Evolutionary conservation across 768 basidiomycete species (phyloP).

Genomic region (Clavaria fumosa): DNA sequence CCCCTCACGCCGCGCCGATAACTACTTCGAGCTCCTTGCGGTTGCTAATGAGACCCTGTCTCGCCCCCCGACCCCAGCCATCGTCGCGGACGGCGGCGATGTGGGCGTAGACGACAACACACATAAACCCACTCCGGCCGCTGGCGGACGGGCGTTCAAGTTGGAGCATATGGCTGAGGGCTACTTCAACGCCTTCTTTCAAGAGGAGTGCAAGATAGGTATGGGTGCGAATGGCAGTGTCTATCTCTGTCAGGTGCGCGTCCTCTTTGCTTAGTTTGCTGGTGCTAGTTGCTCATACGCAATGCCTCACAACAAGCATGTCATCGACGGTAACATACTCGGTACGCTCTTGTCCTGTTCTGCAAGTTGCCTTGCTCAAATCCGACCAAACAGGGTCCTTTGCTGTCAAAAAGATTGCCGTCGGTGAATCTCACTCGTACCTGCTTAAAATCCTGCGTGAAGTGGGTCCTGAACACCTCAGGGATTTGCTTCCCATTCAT

Average conservation of each 20-base stretch:
- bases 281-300: constrained; percentile 6
- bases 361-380: constrained; percentile 2
- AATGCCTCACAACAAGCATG: constrained; percentile 33
- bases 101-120: too few relatives aligned
- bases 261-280: not conserved
- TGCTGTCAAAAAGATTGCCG: constrained; percentile 93
- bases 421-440: constrained; percentile 81
- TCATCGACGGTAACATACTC: constrained; percentile 74
- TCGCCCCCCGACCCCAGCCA: constrained; percentile 35
- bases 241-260: constrained; percentile 65
- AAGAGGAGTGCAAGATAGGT: constrained; percentile 75
- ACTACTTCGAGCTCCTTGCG: constrained; percentile 71
- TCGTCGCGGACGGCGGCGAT: constrained; percentile 7
- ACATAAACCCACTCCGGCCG: too few relatives aligned
- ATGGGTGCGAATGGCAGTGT: constrained; percentile 95
- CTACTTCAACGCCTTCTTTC: constrained; percentile 87
- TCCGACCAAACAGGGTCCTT: constrained; percentile 42
- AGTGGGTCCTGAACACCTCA: constrained; percentile 20
- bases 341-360: constrained; percentile 9
- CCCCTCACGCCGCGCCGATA: constrained; percentile 34
- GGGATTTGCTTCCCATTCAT: not conserved
- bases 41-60: constrained; percentile 52
- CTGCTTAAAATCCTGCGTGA: constrained; percentile 71
- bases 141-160: constrained; percentile 28
- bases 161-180: constrained; percentile 76